phyloP scores from a whole-genome alignment of 2,329 filamentous ascomycete genomes.

The Hypomyces perniciosus region DNA sequence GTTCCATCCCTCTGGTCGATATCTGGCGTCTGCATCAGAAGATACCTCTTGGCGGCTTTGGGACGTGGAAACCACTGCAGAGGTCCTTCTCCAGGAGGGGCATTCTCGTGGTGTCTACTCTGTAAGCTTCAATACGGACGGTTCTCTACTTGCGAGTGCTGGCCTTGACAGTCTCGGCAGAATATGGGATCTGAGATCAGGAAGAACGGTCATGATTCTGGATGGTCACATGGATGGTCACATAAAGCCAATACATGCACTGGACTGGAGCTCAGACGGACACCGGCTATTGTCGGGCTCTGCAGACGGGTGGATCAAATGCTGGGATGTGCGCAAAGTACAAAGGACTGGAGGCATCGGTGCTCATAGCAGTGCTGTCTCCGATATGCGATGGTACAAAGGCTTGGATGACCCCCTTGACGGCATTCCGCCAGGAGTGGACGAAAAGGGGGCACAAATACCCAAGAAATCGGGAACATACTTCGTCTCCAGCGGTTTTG shows the following conservation, averaged over 20 bases:
- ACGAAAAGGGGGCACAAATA: conserved; percentile 58
- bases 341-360: conserved; percentile 77
- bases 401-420: conserved; percentile 69
- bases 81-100: conserved; percentile 85
- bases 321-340: conserved; percentile 93
- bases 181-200: conserved; percentile 91
- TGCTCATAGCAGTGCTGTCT: conserved; percentile 85
- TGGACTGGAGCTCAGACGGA: conserved; percentile 90
- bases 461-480: conserved; percentile 90
- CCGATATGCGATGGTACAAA: conserved; percentile 90
- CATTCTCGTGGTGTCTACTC: conserved; percentile 92
- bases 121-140: conserved; percentile 84
- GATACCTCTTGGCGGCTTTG: conserved; percentile 96
- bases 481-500: conserved; percentile 85
- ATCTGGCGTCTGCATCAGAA: conserved; percentile 87
- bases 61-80: conserved; percentile 81
- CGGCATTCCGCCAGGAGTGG: conserved; percentile 52
- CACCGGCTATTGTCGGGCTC: conserved; percentile 90
- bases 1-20: conserved; percentile 87
- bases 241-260: conserved; percentile 85
- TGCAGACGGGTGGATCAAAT: conserved; percentile 92
- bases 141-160: conserved; percentile 84
- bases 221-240: conserved; percentile 76
- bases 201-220: conserved; percentile 90
- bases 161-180: conserved; percentile 91